A percentile compares a stretch with the other conserved stretches of the same genome.
phyloP scores from a whole-genome alignment of 129 eudicot species.

The Flaveria linearis region DNA sequence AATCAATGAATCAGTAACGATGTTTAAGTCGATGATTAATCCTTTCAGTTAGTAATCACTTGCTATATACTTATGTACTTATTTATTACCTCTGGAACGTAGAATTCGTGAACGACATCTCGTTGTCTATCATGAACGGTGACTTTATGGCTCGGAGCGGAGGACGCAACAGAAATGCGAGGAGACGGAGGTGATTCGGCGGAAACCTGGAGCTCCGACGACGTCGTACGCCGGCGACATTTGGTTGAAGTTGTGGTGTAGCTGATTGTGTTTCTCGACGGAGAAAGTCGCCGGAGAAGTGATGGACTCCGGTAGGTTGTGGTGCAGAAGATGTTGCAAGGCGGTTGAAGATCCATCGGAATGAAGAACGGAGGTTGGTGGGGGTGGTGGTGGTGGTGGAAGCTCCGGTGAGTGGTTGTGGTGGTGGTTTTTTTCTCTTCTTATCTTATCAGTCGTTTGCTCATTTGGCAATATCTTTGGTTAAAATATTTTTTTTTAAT shows the following conservation, averaged over 20 bases:
- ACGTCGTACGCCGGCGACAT: slow-evolving; percentile 39
- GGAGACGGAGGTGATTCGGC: slow-evolving; percentile 28
- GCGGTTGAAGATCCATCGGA: slow-evolving; percentile 61
- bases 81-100: slow-evolving; percentile 76
- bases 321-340: slow-evolving; percentile 43
- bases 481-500: background rate
- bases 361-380: background rate
- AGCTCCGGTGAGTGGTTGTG: too few species aligned
- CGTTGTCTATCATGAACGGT: slow-evolving; percentile 88
- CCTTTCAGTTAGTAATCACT: too few species aligned
- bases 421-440: background rate
- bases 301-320: slow-evolving; percentile 43
- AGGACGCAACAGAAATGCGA: slow-evolving; percentile 41
- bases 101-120: slow-evolving; percentile 71
- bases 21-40: too few species aligned
- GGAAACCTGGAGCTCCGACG: slow-evolving; percentile 56
- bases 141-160: slow-evolving; percentile 75
- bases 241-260: slow-evolving; percentile 23
- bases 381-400: slow-evolving; percentile 22
- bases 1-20: too few species aligned
- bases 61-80: background rate
- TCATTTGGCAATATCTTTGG: background rate
- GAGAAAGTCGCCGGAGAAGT: slow-evolving; percentile 28
- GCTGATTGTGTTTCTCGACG: background rate
- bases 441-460: slow-evolving; percentile 26